These are phyloP conservation scores for Rauvolfia tetraphylla DNA, from an alignment of 257 asterid genomes.

Conservation along the genomic window DNA sequence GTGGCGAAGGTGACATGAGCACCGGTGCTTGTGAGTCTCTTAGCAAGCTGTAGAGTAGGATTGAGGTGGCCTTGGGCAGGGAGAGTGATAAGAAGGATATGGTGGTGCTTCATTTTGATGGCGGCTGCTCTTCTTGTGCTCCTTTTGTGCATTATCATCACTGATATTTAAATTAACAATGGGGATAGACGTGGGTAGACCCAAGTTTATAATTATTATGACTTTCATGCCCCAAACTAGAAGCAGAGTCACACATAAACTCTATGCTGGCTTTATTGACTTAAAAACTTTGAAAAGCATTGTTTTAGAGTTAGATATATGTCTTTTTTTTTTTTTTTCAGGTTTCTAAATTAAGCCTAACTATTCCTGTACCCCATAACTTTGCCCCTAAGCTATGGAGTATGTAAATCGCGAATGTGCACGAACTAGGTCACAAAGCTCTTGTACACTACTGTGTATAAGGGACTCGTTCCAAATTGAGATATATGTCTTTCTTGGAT, in stretches of 20 bases:
- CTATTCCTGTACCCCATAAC: too few species aligned
- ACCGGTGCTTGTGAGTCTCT: slow-evolving; percentile 41
- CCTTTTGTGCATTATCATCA: not conserved
- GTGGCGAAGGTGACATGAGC: slow-evolving; percentile 52
- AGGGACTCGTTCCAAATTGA: too few species aligned
- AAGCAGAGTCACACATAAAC: not conserved
- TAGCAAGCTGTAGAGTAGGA: slow-evolving; percentile 59
- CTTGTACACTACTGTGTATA: too few species aligned
- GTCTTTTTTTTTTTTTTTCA: too few species aligned
- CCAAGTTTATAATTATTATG: not conserved
- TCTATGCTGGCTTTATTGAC: not conserved
- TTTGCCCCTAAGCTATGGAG: too few species aligned
- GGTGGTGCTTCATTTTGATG: not conserved
- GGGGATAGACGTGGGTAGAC: not conserved
- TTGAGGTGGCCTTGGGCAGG: slow-evolving; percentile 69
- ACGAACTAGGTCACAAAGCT: too few species aligned
- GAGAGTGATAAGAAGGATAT: slow-evolving; percentile 39
- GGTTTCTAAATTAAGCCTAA: too few species aligned
- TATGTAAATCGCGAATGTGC: too few species aligned
- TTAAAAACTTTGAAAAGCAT: too few species aligned
- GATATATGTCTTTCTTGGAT: too few species aligned
- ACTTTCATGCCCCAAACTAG: not conserved
- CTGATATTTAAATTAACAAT: too few species aligned
- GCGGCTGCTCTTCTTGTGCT: not conserved
- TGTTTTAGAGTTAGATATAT: too few species aligned